These are phyloP conservation scores for Chytriomyces sp. DNA, from an alignment of 192 early-diverging fungal genomes.

Conservation along the genomic window DNA sequence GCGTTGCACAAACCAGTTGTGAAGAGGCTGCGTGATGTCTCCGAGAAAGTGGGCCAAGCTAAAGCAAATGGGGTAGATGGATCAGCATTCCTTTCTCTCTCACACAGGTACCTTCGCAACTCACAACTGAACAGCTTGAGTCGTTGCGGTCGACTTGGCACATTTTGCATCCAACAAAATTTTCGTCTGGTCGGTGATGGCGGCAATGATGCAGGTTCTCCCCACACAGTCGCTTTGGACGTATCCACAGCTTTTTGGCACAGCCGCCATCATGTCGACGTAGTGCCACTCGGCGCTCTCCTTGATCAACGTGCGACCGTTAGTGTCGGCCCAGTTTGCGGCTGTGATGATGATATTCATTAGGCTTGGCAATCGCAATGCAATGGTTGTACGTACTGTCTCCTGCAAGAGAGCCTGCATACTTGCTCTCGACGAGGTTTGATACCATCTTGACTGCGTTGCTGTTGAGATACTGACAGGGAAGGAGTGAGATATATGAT, in stretches of 20 bases:
- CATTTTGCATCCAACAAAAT: constrained; percentile 18
- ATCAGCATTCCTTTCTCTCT: not conserved
- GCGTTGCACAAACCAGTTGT: constrained; percentile 31
- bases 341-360: not conserved
- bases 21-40: constrained; percentile 54
- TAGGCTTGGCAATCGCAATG: not conserved
- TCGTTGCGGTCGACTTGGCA: constrained; percentile 2
- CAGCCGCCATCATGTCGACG: not conserved
- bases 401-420: not conserved
- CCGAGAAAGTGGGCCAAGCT: constrained; percentile 52
- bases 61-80: not conserved
- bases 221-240: constrained; percentile 4
- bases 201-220: constrained; percentile 15
- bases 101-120: not conserved
- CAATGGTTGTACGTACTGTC: not conserved
- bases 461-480: constrained; percentile 3
- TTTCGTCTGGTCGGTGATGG: constrained; percentile 32
- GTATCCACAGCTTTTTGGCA: constrained; percentile 4
- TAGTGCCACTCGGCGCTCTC: constrained; percentile 22
- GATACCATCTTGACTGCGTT: constrained; percentile 2
- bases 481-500: not conserved
- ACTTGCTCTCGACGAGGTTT: constrained; percentile 8
- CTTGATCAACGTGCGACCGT: not conserved
- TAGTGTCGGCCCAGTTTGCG: constrained; percentile 29
- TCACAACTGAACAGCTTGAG: constrained; percentile 33